These are phyloP conservation scores for Flaveria brownii DNA, from an alignment of 129 eudicot species.

Conservation along the genomic window DNA sequence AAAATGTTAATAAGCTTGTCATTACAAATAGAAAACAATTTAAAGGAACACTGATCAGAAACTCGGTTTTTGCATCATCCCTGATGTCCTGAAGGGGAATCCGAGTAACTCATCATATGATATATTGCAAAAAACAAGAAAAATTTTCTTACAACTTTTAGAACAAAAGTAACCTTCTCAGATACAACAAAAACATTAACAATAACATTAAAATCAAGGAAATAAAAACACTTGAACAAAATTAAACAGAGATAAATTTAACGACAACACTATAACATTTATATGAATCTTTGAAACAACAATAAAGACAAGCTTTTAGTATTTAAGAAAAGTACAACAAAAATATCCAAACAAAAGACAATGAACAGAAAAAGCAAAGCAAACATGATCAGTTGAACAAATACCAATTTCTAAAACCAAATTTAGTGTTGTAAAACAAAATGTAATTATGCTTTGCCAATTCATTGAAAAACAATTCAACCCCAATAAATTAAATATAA, in stretches of 20 bases:
- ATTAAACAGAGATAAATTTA: neutral
- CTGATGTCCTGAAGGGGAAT: conserved; percentile 78
- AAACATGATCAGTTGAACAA: conserved; percentile 93
- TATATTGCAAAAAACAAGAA: neutral
- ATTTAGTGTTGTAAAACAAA: no score
- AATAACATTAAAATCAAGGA: neutral
- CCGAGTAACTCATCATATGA: conserved; percentile 73
- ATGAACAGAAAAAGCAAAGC: conserved; percentile 5
- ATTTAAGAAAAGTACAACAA: neutral
- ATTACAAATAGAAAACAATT: neutral
- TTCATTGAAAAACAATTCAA: neutral
- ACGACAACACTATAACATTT: neutral
- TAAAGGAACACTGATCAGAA: conserved; percentile 49
- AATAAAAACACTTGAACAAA: neutral
- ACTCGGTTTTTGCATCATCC: conserved; percentile 83
- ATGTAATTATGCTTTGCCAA: no score
- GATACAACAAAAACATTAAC: neutral
- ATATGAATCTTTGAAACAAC: neutral
- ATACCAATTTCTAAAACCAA: no score
- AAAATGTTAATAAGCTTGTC: no score
- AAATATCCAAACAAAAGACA: neutral
- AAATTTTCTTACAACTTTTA: neutral
- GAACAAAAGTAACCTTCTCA: neutral
- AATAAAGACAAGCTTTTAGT: neutral
- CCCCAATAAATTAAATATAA: neutral